These are phyloP conservation scores for Favolaschia claudopus DNA, from an alignment of 768 basidiomycete species.

Conservation along the genomic window DNA sequence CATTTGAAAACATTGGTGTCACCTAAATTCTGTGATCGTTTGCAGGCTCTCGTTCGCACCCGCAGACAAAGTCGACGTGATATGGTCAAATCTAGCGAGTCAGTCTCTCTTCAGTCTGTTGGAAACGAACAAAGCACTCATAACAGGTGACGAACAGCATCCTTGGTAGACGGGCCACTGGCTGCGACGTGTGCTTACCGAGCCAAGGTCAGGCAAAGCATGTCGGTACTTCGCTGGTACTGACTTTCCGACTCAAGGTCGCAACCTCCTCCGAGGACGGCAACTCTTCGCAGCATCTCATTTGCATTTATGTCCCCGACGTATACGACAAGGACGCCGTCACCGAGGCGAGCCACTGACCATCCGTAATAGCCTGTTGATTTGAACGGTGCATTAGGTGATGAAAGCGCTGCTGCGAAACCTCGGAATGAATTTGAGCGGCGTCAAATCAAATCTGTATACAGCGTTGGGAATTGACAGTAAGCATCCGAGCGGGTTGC, in stretches of 20 bases:
- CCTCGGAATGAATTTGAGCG: slow-evolving; percentile 70
- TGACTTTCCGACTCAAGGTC: slow-evolving; percentile 66
- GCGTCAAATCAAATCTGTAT: slow-evolving; percentile 78
- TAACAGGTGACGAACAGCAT: slow-evolving; percentile 47
- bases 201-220: too few relatives aligned
- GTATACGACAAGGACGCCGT: slow-evolving; percentile 71
- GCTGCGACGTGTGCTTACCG: slow-evolving; percentile 60
- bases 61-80: slow-evolving; percentile 64
- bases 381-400: slow-evolving; percentile 50
- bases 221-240: too few relatives aligned
- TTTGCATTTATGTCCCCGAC: slow-evolving; percentile 77
- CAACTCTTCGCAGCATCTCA: slow-evolving; percentile 62
- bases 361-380: not conserved
- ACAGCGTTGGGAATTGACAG: slow-evolving; percentile 72
- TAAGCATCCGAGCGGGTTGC: slow-evolving; percentile 78
- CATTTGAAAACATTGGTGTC: not conserved
- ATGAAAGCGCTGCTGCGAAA: slow-evolving; percentile 72
- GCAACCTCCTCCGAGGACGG: slow-evolving; percentile 64
- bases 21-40: slow-evolving; percentile 2
- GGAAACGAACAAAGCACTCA: not conserved
- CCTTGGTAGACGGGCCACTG: slow-evolving; percentile 69
- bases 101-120: slow-evolving; percentile 26
- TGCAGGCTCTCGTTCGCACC: slow-evolving; percentile 73
- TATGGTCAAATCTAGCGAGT: slow-evolving; percentile 74
- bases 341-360: slow-evolving; percentile 49